Conservation (phyloP, 2,329 filamentous ascomycete genomes). For the Berkeleyomyces rouxiae region DNA sequence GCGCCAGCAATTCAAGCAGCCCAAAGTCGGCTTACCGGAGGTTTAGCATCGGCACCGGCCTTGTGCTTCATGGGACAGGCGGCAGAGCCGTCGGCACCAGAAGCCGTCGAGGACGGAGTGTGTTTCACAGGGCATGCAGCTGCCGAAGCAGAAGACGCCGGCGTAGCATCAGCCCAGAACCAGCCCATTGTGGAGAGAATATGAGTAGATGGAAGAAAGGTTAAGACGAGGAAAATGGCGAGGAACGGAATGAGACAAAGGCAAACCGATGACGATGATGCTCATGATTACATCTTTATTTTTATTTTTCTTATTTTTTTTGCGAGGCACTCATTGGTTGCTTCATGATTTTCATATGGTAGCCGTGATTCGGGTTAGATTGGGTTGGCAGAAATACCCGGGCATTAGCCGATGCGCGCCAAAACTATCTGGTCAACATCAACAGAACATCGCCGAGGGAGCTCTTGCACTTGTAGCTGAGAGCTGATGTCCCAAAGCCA, state of each 20-base stretch:
- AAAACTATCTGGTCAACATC: too few relatives aligned
- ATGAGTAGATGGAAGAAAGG: background rate
- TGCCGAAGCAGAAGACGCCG: constrained; percentile 15
- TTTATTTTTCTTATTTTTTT: constrained; percentile 1
- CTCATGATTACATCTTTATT: constrained; percentile 5
- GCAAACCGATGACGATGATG: background rate
- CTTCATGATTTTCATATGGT: background rate
- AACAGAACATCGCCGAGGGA: too few relatives aligned
- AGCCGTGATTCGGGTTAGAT: background rate
- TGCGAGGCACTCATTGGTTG: constrained; percentile 8
- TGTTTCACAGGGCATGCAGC: constrained; percentile 8
- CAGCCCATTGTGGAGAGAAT: constrained; percentile 34
- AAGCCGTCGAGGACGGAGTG: background rate
- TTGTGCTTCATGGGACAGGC: constrained; percentile 8
- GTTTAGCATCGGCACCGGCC: constrained; percentile 2
- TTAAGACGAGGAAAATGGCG: constrained; percentile 4
- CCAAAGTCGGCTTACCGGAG: background rate
- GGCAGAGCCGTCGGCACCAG: background rate
- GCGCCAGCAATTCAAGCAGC: background rate
- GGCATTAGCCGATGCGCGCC: too few relatives aligned
- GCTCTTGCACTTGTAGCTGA: too few relatives aligned
- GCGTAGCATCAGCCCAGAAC: constrained; percentile 42
- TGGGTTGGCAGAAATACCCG: too few relatives aligned
- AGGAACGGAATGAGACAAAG: constrained; percentile 7
- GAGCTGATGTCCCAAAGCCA: too few relatives aligned